phyloP scores from a whole-genome alignment of 2,329 filamentous ascomycete species.

The Neoarthrinium moseri region DNA sequence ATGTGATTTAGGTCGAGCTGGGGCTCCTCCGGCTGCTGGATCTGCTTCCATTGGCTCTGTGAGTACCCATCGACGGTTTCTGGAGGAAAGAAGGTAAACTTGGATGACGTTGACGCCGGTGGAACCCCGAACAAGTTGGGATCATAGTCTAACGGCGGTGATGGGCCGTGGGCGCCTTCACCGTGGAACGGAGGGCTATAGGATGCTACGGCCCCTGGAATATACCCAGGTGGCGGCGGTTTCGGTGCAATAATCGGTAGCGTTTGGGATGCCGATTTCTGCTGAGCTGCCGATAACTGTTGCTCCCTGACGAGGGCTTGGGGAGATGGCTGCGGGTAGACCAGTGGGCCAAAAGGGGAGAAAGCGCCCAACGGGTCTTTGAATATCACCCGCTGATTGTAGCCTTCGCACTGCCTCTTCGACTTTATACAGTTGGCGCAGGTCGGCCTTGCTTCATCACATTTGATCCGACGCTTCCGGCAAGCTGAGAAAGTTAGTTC shows the following conservation, averaged over 20 bases:
- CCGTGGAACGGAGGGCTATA: constrained; percentile 27
- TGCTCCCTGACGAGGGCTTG: constrained; percentile 42
- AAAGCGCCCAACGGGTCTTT: constrained; percentile 67
- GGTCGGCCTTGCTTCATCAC: constrained; percentile 82
- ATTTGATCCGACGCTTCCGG: constrained; percentile 93
- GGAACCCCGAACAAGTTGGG: constrained; percentile 20
- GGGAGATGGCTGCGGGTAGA: constrained; percentile 44
- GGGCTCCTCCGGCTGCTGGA: constrained; percentile 5
- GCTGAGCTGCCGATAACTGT: constrained; percentile 39
- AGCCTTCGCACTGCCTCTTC: constrained; percentile 80
- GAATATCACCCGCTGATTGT: constrained; percentile 78
- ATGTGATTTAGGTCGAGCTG: constrained; percentile 20
- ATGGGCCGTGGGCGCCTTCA: constrained; percentile 27
- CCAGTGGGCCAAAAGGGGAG: constrained; percentile 42
- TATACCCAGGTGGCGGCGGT: constrained; percentile 38
- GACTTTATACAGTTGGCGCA: constrained; percentile 87
- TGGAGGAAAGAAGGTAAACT: constrained; percentile 28
- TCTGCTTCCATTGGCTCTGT: constrained; percentile 23
- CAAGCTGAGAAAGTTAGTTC: constrained; percentile 60
- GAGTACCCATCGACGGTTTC: constrained; percentile 25
- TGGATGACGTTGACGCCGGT: constrained; percentile 16
- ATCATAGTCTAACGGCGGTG: constrained; percentile 21
- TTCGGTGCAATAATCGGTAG: constrained; percentile 52
- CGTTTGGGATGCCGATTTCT: constrained; percentile 36
- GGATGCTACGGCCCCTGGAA: constrained; percentile 25